Evolutionary conservation across 129 eudicot species (phyloP).

Genomic region (carrot (Daucus carota)): DH1_v3.0 NC_030386.2:32970501-32971000

Average conservation of each 20-base stretch:
- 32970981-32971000: no score
- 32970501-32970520: slow-evolving; percentile 21
- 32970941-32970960: background rate
- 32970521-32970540: background rate
- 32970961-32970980: background rate
- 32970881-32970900: slow-evolving; percentile 14
- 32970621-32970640: background rate
- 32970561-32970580: slow-evolving; percentile 61
- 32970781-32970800: background rate
- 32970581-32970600: slow-evolving; percentile 82
- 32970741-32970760: slow-evolving; percentile 13
- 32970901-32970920: slow-evolving; percentile 13
- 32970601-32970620: slow-evolving; percentile 40
- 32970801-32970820: background rate
- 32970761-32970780: slow-evolving; percentile 11
- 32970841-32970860: slow-evolving; percentile 13
- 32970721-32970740: slow-evolving; percentile 10
- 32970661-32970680: background rate
- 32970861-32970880: slow-evolving; percentile 10
- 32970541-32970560: background rate
- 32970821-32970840: slow-evolving; percentile 5
- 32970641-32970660: background rate
- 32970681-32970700: background rate
- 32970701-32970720: slow-evolving; percentile 6
- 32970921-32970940: slow-evolving; percentile 6